Evolutionary conservation across 2,329 filamentous ascomycete genomes (phyloP).

Genomic region (Hirsutella thompsonii): DNA sequence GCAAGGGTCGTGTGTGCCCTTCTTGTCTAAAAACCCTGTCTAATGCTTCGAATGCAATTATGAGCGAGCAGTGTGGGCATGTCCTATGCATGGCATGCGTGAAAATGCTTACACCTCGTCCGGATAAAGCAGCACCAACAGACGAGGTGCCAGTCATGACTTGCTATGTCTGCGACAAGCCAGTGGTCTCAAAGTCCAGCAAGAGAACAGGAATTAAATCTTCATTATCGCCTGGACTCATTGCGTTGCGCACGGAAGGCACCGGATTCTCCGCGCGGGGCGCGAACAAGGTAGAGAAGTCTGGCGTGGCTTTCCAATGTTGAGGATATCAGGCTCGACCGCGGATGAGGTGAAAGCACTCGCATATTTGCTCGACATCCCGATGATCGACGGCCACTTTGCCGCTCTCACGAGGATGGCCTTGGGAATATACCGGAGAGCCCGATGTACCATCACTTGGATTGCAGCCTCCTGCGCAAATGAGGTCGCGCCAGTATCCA

Average conservation of each 20-base stretch:
- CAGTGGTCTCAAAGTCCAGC: conserved; percentile 44
- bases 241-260: conserved; percentile 73
- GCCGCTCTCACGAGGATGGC: no score
- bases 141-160: conserved; percentile 27
- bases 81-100: conserved; percentile 81
- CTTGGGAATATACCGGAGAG: neutral
- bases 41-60: conserved; percentile 70
- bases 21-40: conserved; percentile 72
- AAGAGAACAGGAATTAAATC: conserved; percentile 33
- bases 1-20: conserved; percentile 51
- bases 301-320: conserved; percentile 73
- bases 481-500: conserved; percentile 44
- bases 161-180: conserved; percentile 81
- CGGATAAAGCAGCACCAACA: conserved; percentile 24
- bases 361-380: no score
- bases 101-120: conserved; percentile 56
- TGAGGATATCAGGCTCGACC: conserved; percentile 22
- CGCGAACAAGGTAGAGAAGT: conserved; percentile 65
- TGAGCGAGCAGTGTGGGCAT: conserved; percentile 83
- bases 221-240: conserved; percentile 55
- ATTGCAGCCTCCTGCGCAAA: conserved; percentile 10
- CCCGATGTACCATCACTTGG: neutral
- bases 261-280: conserved; percentile 90
- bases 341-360: neutral
- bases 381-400: no score